A percentile compares a stretch with the other conserved stretches of the same genome.
phyloP scores from a whole-genome alignment of 2,329 filamentous ascomycete genomes.

The Aspergillus versicolor region DNA sequence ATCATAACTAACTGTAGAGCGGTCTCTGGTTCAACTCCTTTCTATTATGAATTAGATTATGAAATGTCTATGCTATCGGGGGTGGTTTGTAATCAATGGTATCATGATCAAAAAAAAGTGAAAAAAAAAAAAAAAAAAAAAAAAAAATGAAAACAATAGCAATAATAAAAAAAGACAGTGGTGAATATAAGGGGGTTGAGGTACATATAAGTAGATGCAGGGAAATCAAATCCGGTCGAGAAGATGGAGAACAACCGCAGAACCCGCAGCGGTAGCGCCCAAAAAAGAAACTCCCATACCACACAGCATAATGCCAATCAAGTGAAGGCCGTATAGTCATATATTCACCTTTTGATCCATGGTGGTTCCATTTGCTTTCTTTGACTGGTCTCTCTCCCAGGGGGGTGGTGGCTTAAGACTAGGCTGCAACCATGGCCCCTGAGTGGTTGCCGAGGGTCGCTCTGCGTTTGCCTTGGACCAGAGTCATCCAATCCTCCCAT shows the following conservation, averaged over 20 bases:
- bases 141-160: slow-evolving; percentile 2
- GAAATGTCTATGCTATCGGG: slow-evolving; percentile 21
- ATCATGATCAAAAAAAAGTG: slow-evolving; percentile 17
- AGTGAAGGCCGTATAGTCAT: background rate
- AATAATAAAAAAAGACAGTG: background rate
- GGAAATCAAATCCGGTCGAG: slow-evolving; percentile 7
- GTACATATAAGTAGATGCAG: slow-evolving; percentile 9
- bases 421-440: slow-evolving; percentile 14
- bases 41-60: slow-evolving; percentile 23
- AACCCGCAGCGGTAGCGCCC: slow-evolving; percentile 19
- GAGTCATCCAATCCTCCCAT: slow-evolving; percentile 83
- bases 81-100: slow-evolving; percentile 20
- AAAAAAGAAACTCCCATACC: background rate
- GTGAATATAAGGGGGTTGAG: background rate
- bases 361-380: background rate
- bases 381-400: background rate
- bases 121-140: slow-evolving; percentile 2
- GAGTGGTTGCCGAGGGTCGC: slow-evolving; percentile 29
- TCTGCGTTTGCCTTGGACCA: slow-evolving; percentile 46
- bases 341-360: background rate
- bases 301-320: background rate
- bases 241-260: slow-evolving; percentile 12
- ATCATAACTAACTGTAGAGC: background rate
- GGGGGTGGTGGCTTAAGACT: background rate
- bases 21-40: background rate